Conservation (phyloP, 1,139 yeast species). For the Magnusiomyces paraingens region DNA sequence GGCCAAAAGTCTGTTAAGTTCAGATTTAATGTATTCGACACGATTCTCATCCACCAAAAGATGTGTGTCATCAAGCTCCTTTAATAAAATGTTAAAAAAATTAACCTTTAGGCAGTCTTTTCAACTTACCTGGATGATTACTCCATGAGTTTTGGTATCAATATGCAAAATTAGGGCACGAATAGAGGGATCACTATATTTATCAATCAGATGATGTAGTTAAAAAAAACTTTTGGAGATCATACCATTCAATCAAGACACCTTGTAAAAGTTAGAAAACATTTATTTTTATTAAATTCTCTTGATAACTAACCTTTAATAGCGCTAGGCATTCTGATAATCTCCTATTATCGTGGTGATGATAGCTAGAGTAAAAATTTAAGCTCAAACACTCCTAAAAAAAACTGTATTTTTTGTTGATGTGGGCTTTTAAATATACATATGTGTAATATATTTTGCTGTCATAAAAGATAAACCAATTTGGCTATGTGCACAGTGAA, state of each 20-base stretch:
- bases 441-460: too few relatives aligned
- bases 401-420: too few relatives aligned
- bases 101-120: too few relatives aligned
- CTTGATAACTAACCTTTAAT: constrained; percentile 21
- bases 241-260: constrained; percentile 30
- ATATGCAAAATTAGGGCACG: constrained; percentile 77
- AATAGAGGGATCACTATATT: constrained; percentile 76
- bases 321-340: constrained; percentile 26
- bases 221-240: background rate
- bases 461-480: too few relatives aligned
- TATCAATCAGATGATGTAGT: background rate
- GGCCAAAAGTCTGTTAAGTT: constrained; percentile 66
- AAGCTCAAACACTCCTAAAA: background rate
- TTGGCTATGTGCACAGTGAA: too few relatives aligned
- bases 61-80: constrained; percentile 88
- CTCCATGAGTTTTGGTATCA: constrained; percentile 65
- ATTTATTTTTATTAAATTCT: background rate
- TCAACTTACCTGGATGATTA: constrained; percentile 48
- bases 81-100: constrained; percentile 16
- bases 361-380: background rate
- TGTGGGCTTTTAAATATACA: too few relatives aligned
- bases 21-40: constrained; percentile 68
- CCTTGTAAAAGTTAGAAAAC: constrained; percentile 10
- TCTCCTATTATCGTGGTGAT: too few relatives aligned
- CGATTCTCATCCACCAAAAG: constrained; percentile 69